Conservation (phyloP, 2,329 filamentous ascomycete genomes). For the Beauveria medogensis region DNA sequence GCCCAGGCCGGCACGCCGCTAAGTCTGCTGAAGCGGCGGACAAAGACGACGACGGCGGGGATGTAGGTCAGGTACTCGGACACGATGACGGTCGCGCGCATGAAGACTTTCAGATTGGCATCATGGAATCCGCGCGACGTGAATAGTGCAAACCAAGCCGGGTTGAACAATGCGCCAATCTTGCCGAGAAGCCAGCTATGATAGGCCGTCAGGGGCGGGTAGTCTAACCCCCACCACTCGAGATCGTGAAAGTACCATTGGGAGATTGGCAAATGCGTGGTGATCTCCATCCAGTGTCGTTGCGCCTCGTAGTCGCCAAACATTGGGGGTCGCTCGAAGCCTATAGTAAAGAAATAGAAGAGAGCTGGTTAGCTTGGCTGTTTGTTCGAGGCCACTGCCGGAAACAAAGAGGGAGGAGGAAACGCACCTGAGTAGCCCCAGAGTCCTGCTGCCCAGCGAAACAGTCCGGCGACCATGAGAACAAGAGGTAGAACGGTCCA, state of each 20-base stretch:
- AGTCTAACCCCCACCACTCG: conserved; percentile 96
- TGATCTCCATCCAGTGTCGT: conserved; percentile 98
- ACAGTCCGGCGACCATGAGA: conserved; percentile 82
- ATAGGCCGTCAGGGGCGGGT: conserved; percentile 94
- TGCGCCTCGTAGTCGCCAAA: conserved; percentile 97
- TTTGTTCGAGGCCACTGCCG: neutral
- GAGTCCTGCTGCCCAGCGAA: conserved; percentile 83
- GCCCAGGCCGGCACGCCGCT: conserved; percentile 76
- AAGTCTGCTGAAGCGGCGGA: conserved; percentile 69
- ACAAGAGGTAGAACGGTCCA: conserved; percentile 87
- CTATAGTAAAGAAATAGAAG: conserved; percentile 31
- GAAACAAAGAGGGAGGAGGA: neutral
- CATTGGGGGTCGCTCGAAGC: conserved; percentile 76
- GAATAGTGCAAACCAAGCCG: conserved; percentile 80
- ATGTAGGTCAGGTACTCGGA: conserved; percentile 89
- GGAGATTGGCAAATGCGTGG: conserved; percentile 76
- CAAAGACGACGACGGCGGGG: conserved; percentile 77
- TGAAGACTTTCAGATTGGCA: conserved; percentile 78
- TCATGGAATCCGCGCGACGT: conserved; percentile 76
- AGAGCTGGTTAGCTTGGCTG: conserved; percentile 11
- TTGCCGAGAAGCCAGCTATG: conserved; percentile 94
- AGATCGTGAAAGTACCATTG: conserved; percentile 98
- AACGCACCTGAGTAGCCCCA: conserved; percentile 86
- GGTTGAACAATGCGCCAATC: conserved; percentile 71
- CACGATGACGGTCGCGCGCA: conserved; percentile 84